Evolutionary conservation across 2,329 filamentous ascomycete genomes (phyloP).

Genomic region (Hymenoscyphus infarciens): DNA sequence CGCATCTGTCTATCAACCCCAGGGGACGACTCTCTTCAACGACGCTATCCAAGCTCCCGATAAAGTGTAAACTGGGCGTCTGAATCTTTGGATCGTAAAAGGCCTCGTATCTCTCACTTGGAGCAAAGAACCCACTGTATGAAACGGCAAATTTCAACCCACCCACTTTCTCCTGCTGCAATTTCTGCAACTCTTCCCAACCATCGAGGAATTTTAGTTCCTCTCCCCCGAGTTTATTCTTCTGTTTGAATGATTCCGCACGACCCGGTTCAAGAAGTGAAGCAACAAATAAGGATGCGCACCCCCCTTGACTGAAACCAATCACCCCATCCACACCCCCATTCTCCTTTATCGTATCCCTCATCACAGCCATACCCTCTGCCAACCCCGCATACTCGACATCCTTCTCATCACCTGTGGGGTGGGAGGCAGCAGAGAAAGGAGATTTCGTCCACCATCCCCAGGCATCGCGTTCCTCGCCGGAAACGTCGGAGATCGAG

Average conservation of each 20-base stretch:
- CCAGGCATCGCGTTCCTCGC: conserved; percentile 62
- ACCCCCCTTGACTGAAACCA: conserved; percentile 80
- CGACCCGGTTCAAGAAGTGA: conserved; percentile 61
- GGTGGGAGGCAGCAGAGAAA: conserved; percentile 4
- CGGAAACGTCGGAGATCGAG: conserved; percentile 38
- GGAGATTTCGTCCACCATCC: conserved; percentile 68
- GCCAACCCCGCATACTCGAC: conserved; percentile 66
- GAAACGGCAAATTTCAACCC: conserved; percentile 65
- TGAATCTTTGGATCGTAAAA: conserved; percentile 72
- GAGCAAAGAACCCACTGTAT: conserved; percentile 74
- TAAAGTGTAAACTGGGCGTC: conserved; percentile 76
- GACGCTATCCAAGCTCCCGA: conserved; percentile 82
- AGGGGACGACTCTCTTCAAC: conserved; percentile 74
- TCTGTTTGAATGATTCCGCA: conserved; percentile 44
- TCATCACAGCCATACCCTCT: conserved; percentile 62
- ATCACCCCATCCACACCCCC: conserved; percentile 74
- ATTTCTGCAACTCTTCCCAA: conserved; percentile 30
- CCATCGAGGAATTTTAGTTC: conserved; percentile 48
- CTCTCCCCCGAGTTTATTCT: conserved; percentile 32
- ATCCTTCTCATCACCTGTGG: conserved; percentile 52
- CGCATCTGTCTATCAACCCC: conserved; percentile 63
- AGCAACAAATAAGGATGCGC: conserved; percentile 68
- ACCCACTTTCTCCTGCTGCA: conserved; percentile 39
- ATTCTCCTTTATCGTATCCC: conserved; percentile 55
- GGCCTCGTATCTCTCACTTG: conserved; percentile 57